A percentile compares a stretch with the other conserved stretches of the same genome.
Conservation (phyloP, 495 filamentous ascomycete species). For the Penicillium mononematosum region DNA sequence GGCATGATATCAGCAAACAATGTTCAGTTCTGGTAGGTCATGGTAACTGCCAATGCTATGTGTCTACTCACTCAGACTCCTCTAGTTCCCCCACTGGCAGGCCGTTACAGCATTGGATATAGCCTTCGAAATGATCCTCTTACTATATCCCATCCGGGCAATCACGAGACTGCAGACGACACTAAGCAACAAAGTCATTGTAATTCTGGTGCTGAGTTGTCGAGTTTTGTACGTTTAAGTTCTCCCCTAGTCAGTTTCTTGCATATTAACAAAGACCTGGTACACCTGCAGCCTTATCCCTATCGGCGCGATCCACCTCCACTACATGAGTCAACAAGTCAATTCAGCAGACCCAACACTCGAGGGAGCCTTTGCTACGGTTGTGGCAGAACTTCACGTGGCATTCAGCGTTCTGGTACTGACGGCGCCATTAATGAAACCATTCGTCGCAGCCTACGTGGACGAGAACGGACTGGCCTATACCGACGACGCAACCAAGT, state of each 20-base stretch:
- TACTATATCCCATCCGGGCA: constrained; percentile 18
- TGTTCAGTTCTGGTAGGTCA: constrained; percentile 18
- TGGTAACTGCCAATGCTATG: background rate
- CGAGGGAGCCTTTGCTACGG: constrained; percentile 19
- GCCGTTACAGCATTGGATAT: constrained; percentile 25
- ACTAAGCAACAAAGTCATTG: constrained; percentile 13
- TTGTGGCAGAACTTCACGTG: constrained; percentile 25
- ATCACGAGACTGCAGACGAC: constrained; percentile 20
- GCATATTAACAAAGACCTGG: background rate
- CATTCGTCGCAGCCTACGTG: constrained; percentile 39
- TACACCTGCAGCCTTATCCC: constrained; percentile 22
- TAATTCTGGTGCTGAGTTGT: constrained; percentile 22
- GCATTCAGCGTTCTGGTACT: constrained; percentile 23
- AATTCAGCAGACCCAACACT: constrained; percentile 20
- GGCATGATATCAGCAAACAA: constrained; percentile 20
- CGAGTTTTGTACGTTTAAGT: constrained; percentile 22
- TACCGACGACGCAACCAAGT: constrained; percentile 17
- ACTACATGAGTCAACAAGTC: constrained; percentile 21
- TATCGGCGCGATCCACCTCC: constrained; percentile 22
- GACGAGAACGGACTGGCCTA: constrained; percentile 32
- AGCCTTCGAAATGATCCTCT: constrained; percentile 18
- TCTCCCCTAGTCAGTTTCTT: too few relatives aligned
- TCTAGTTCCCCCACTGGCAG: constrained; percentile 28
- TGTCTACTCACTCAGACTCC: background rate
- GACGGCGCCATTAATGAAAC: constrained; percentile 33